These are phyloP conservation scores for Leccinum griseonigrum DNA, from an alignment of 1,284 basidiomycete genomes.

Conservation along the genomic window DNA sequence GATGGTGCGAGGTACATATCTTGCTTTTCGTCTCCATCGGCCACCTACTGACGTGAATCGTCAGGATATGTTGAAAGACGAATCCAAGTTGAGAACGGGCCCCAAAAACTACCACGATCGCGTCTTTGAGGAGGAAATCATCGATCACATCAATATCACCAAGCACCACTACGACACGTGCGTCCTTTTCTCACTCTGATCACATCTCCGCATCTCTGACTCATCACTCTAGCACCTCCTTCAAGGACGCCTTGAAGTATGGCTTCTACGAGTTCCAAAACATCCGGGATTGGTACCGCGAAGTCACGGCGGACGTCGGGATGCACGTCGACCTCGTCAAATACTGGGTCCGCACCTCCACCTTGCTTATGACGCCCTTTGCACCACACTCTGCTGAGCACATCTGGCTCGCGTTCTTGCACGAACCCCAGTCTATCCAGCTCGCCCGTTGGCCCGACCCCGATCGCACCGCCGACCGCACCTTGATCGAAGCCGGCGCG, in stretches of 20 bases:
- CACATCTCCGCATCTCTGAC: neutral
- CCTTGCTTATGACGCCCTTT: slow-evolving; percentile 84
- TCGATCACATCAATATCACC: slow-evolving; percentile 79
- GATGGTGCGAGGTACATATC: slow-evolving; percentile 82
- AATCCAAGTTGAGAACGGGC: slow-evolving; percentile 72
- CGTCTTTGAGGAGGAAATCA: slow-evolving; percentile 84
- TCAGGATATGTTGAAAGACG: slow-evolving; percentile 75
- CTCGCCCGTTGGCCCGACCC: slow-evolving; percentile 78
- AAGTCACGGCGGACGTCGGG: slow-evolving; percentile 84
- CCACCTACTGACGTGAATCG: slow-evolving; percentile 7
- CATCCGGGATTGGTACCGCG: slow-evolving; percentile 94
- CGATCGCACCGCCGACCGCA: slow-evolving; percentile 52
- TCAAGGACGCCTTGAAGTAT: slow-evolving; percentile 93
- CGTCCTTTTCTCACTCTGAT: slow-evolving; percentile 31
- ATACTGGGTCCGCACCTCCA: slow-evolving; percentile 82
- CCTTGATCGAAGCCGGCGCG: slow-evolving; percentile 67
- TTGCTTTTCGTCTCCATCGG: neutral
- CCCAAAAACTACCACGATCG: slow-evolving; percentile 74
- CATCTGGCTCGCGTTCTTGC: slow-evolving; percentile 79
- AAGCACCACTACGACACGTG: slow-evolving; percentile 80
- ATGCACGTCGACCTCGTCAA: slow-evolving; percentile 85
- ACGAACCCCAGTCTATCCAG: slow-evolving; percentile 78
- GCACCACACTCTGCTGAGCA: slow-evolving; percentile 96
- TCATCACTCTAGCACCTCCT: slow-evolving; percentile 69
- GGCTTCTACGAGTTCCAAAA: slow-evolving; percentile 97